These are phyloP conservation scores for Pyrenopolyporus hunteri DNA, from an alignment of 495 filamentous ascomycete species.

Conservation along the genomic window DNA sequence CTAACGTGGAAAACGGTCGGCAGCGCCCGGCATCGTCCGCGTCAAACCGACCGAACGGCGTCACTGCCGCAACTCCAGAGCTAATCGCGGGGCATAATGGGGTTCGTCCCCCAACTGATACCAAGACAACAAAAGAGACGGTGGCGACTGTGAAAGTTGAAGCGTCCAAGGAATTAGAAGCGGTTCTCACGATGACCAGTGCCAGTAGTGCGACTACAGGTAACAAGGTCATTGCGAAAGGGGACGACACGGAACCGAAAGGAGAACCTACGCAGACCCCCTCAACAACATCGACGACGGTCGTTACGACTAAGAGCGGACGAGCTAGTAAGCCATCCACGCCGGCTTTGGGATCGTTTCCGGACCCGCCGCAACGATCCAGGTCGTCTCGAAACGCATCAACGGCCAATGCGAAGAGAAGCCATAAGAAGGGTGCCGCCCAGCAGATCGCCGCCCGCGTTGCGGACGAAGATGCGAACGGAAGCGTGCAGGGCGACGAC, in stretches of 20 bases:
- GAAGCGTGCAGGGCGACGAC: conserved; percentile 46
- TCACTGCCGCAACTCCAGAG: conserved; percentile 45
- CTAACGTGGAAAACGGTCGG: conserved; percentile 56
- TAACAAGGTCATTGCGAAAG: conserved; percentile 38
- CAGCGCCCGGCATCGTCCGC: conserved; percentile 66
- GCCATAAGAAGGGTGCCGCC: conserved; percentile 71
- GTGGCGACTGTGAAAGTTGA: conserved; percentile 44
- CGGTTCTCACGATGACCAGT: conserved; percentile 27
- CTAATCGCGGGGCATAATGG: conserved; percentile 34
- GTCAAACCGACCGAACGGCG: conserved; percentile 57
- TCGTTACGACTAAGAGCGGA: conserved; percentile 60
- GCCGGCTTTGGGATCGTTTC: conserved; percentile 58
- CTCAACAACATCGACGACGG: conserved; percentile 33
- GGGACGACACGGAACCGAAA: conserved; percentile 41
- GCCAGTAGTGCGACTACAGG: conserved; percentile 34
- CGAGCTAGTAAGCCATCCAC: conserved; percentile 69
- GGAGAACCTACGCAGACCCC: conserved; percentile 45
- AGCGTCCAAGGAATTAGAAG: conserved; percentile 41
- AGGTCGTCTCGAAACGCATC: conserved; percentile 45
- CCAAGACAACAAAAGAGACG: conserved; percentile 48
- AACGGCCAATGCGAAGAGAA: conserved; percentile 60
- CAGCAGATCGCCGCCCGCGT: conserved; percentile 43
- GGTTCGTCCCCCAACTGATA: conserved; percentile 38
- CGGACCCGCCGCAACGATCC: conserved; percentile 50
- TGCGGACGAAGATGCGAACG: conserved; percentile 47